Percentiles rank a stretch among this genome's conserved stretches.
phyloP scores from a whole-genome alignment of 2,329 filamentous ascomycete species.

The Diaporthe citriasiana region DNA sequence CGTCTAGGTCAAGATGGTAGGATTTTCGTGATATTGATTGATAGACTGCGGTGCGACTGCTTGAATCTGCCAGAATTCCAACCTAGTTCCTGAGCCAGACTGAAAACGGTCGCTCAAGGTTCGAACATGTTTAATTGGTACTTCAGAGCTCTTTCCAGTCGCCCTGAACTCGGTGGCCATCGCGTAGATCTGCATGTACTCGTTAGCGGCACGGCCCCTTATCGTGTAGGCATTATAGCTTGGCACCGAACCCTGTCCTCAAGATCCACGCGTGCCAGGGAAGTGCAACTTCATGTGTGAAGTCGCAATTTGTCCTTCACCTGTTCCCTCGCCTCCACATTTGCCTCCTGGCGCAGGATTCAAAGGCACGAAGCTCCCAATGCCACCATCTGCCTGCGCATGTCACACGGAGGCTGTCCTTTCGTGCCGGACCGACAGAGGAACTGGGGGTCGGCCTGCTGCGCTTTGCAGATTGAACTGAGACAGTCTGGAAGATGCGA shows the following conservation, averaged over 20 bases:
- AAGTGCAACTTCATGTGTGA: slow-evolving; percentile 5
- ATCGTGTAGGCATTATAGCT: background rate
- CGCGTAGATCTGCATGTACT: background rate
- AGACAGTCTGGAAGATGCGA: slow-evolving; percentile 48
- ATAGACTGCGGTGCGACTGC: background rate
- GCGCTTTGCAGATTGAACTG: slow-evolving; percentile 33
- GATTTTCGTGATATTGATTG: background rate
- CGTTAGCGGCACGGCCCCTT: slow-evolving; percentile 5
- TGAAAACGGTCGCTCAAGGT: slow-evolving; percentile 17
- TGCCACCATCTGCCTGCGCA: slow-evolving; percentile 31
- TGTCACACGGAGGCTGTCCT: slow-evolving; percentile 37
- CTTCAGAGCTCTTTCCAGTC: background rate
- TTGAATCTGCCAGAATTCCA: slow-evolving; percentile 1
- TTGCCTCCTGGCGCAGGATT: slow-evolving; percentile 9
- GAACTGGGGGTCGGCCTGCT: slow-evolving; percentile 27
- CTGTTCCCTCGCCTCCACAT: background rate
- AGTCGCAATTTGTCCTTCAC: slow-evolving; percentile 21
- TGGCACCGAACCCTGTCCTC: slow-evolving; percentile 26
- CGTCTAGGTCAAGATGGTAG: background rate
- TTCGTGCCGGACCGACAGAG: slow-evolving; percentile 34
- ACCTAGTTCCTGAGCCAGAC: background rate
- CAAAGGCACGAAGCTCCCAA: slow-evolving; percentile 33
- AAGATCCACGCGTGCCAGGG: background rate
- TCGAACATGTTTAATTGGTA: slow-evolving; percentile 1
- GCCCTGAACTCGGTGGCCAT: background rate